Evolutionary conservation across 2,329 filamentous ascomycete species (phyloP).

Genomic region (Penicillium sp.): DNA sequence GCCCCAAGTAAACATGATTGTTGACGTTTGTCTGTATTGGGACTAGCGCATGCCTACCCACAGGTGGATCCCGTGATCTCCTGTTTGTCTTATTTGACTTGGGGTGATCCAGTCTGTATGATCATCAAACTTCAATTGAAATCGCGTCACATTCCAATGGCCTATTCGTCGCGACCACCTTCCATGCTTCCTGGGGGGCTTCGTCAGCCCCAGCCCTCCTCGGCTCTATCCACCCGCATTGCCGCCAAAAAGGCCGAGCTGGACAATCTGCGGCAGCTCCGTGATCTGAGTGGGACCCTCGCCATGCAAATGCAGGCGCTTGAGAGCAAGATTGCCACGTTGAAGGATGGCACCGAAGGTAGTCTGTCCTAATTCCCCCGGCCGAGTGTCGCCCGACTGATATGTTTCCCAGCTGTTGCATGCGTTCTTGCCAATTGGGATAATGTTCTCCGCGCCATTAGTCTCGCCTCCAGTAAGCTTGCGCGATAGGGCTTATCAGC

Average conservation of each 20-base stretch:
- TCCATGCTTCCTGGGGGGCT: constrained; percentile 32
- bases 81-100: not conserved
- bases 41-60: constrained; percentile 26
- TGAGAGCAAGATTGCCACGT: constrained; percentile 60
- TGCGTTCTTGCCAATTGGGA: constrained; percentile 69
- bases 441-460: constrained; percentile 63
- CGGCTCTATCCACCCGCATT: constrained; percentile 61
- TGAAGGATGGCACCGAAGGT: constrained; percentile 65
- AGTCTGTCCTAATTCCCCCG: not conserved
- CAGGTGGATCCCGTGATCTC: constrained; percentile 1
- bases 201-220: constrained; percentile 50
- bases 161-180: constrained; percentile 37
- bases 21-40: constrained; percentile 40
- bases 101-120: not conserved
- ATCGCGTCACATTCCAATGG: constrained; percentile 27
- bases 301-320: constrained; percentile 64
- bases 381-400: not conserved
- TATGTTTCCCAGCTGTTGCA: constrained; percentile 54
- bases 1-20: constrained; percentile 27
- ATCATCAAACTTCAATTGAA: not conserved
- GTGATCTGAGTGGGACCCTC: constrained; percentile 61
- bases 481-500: constrained; percentile 13
- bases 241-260: constrained; percentile 64
- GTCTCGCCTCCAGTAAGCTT: constrained; percentile 62
- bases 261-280: constrained; percentile 61